Evolutionary conservation across 2,329 filamentous ascomycete species (phyloP), one percentile per base, ranked within the genome.

Genomic region (Hypoxylon rubiginosum): DNA sequence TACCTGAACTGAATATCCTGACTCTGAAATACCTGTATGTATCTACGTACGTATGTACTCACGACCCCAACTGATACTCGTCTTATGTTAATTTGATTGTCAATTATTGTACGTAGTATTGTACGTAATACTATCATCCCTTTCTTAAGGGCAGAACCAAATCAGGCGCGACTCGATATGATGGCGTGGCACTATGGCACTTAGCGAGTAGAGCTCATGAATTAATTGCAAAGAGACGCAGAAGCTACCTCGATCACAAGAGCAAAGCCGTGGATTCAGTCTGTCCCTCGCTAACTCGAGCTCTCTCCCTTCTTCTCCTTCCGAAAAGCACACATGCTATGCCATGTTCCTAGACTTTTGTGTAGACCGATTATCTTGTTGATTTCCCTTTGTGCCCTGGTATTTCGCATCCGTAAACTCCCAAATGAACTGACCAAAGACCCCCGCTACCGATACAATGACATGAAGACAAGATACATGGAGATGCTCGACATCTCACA

Each of bases 331-430:
- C 67, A 66, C 61, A n/a, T n/a, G 24, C 24, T 13, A n/a, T 48
- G 49, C 66, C 64, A 60, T 70, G 50, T 59, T 57, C 66, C 59
- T 63, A 60, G 49, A 69, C 62, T 75, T 75, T 75, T 75, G 54
- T 75, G 71, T 75, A 75, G 66, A 73, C 72, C 74, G 60, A 73
- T 71, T 68, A 69, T 70, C 64, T 67, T 69, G n/a, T n/a, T n/a
- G n/a, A 28, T 59, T 63, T 64, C 62, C 73, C 61, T 64, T 43
- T 70, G 61, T 72, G 64, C 69, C 68, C 66, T 61, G 49, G 56
- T 69, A 67, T 66, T 68, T 69, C 62, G 59, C 67, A 72, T 63
- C 72, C 72, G 58, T 58, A 61, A 74, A 76, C 72, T 72, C 74
- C 74, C 58, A 15, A 43, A 66, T 70, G 63, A 60, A 64, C 49